Evolutionary conservation across 345 rosid genomes (phyloP), one percentile per base, ranked within the genome.

Genomic region (Linum tenue): DNA sequence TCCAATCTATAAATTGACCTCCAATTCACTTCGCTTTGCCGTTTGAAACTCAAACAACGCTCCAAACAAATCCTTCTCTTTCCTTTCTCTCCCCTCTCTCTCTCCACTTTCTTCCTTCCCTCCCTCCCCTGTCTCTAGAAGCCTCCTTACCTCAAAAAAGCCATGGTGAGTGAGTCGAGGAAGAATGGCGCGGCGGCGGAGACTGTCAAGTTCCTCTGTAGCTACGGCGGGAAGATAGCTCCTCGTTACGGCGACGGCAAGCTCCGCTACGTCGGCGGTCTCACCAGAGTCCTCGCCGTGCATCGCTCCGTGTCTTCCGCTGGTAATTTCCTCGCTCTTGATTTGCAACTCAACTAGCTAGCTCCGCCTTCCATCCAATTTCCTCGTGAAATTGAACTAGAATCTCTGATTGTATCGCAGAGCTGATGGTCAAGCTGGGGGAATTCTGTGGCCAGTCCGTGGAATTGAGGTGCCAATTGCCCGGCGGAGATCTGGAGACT

Each of bases 231-330:
- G 5, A 84, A 58, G 77, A 88, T 94, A 50, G 61, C 69, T 9
- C 97, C 83, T 39, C 97, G 99, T 60, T 75, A 80, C 22, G 53
- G 71, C 3, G 96, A 90, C 76, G 92, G 95, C 37, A 70, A 79
- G 68, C 92, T 90, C 41, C 94, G 97, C 59, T 94, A 94, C 78
- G 83, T 77, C 39, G 96, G 97, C 42, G 96, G 99, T 35, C 69
- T 74, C 64, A 94, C 92, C 71, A 71, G 99, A 68, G 84, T 94
- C 51, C 85, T 94, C n/a, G 63, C 96, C 67, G 89, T 88, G 44
- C 74, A 80, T 59, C 89, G 88, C 39, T 79, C 89, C 31, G 66
- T 86, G 11, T 79, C 89, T 17, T 90, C 66, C 59, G 15, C 86
- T 75, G 98, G 95, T 92, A 67, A 14, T 73, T 69, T 39, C 10